These are phyloP conservation scores for Trichoderma lentiforme DNA, from an alignment of 2,329 filamentous ascomycete species.

Conservation along the genomic window DNA sequence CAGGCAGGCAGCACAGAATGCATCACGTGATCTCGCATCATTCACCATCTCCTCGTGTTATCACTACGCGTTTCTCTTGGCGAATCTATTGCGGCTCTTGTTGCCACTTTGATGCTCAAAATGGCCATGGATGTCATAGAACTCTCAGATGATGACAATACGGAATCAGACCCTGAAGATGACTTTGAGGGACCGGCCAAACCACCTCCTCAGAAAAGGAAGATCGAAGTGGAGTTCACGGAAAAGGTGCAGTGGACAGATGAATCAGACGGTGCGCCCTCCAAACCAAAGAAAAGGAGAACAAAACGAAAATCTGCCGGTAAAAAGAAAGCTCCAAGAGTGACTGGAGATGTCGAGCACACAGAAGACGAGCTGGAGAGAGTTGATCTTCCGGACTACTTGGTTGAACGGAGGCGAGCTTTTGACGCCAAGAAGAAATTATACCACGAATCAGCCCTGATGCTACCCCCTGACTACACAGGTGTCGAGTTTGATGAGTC, in stretches of 20 bases:
- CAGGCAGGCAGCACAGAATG: background rate
- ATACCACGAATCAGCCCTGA: constrained; percentile 66
- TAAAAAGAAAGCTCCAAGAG: constrained; percentile 27
- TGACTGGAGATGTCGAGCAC: constrained; percentile 32
- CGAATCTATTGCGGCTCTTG: background rate
- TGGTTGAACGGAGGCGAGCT: constrained; percentile 62
- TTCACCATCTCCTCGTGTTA: background rate
- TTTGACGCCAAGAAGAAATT: constrained; percentile 63
- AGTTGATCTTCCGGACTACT: constrained; percentile 67
- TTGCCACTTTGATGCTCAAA: background rate
- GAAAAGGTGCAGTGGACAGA: constrained; percentile 55
- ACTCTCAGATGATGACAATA: constrained; percentile 27
- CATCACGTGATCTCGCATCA: constrained; percentile 7
- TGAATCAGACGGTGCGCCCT: constrained; percentile 59
- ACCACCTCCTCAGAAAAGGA: constrained; percentile 35
- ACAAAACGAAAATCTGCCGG: constrained; percentile 30
- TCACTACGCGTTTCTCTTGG: background rate
- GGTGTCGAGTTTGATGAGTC: constrained; percentile 66
- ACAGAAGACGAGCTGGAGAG: constrained; percentile 45
- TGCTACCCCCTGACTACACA: constrained; percentile 72
- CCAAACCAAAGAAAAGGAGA: constrained; percentile 44
- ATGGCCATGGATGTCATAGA: constrained; percentile 25
- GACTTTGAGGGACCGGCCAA: constrained; percentile 1
- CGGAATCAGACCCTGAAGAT: constrained; percentile 23
- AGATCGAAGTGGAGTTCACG: constrained; percentile 34